Percentiles rank a stretch among this genome's conserved stretches.
phyloP scores from a whole-genome alignment of 352 stramenopile species.

The Aphanomyces euteiches region DNA sequence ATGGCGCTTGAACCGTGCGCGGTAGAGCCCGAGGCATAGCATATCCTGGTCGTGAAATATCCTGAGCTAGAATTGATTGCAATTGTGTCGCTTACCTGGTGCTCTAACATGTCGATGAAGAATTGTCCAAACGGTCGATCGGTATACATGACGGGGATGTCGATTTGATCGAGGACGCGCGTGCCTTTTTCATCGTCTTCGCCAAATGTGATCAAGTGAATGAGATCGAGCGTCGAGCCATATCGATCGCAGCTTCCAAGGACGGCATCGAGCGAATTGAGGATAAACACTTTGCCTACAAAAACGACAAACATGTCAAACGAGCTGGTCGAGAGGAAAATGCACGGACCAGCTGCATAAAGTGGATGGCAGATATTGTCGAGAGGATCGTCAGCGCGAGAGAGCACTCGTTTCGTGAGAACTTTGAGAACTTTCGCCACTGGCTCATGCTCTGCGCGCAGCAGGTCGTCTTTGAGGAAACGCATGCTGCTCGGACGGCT shows the following conservation, averaged over 20 bases:
- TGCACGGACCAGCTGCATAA: constrained; percentile 19
- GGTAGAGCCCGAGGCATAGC: constrained; percentile 60
- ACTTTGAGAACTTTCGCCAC: neutral
- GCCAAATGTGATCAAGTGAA: constrained; percentile 22
- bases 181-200: neutral
- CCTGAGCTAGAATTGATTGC: constrained; percentile 7
- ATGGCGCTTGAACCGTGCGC: constrained; percentile 38
- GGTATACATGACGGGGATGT: constrained; percentile 49
- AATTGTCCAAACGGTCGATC: constrained; percentile 56
- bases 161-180: constrained; percentile 49
- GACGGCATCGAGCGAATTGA: constrained; percentile 23
- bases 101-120: constrained; percentile 54
- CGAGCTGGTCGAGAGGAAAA: neutral
- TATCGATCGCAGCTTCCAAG: constrained; percentile 26
- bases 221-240: constrained; percentile 22
- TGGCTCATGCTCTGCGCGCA: neutral
- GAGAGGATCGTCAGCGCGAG: constrained; percentile 22
- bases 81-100: constrained; percentile 23
- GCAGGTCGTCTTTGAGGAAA: constrained; percentile 35
- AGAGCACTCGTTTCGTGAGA: constrained; percentile 20
- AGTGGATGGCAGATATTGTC: constrained; percentile 30
- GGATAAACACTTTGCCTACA: constrained; percentile 29
- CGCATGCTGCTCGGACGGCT: constrained; percentile 32
- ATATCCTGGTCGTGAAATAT: constrained; percentile 36
- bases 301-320: neutral